phyloP scores from a whole-genome alignment of 129 eudicot species.

The Smallanthus sonchifolius region DNA sequence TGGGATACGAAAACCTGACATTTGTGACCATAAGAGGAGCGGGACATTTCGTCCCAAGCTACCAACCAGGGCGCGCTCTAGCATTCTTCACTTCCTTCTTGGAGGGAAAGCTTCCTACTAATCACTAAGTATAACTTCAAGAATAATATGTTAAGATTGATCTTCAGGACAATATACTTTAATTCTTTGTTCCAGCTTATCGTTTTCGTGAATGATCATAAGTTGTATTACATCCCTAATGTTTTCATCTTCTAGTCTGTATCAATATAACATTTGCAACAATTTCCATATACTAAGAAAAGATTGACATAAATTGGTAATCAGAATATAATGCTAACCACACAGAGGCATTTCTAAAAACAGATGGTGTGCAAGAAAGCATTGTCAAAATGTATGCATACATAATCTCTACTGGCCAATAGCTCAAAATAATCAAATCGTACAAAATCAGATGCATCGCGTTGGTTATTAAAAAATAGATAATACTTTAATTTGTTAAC shows the following conservation, averaged over 20 bases:
- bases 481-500: no score
- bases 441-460: no score
- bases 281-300: background rate
- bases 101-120: conserved; percentile 8
- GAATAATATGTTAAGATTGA: background rate
- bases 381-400: background rate
- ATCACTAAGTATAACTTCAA: background rate
- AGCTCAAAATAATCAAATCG: no score
- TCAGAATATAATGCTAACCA: background rate
- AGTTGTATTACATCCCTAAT: background rate
- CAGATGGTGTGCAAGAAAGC: conserved; percentile 8
- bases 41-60: conserved; percentile 10
- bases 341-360: conserved; percentile 11
- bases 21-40: conserved; percentile 9
- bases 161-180: background rate
- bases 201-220: background rate
- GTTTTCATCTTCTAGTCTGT: background rate
- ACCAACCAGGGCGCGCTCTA: conserved; percentile 2
- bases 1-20: conserved; percentile 7
- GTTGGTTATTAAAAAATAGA: no score
- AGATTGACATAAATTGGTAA: background rate
- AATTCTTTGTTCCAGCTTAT: no score
- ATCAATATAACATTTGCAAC: background rate
- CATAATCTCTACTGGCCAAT: background rate
- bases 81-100: background rate